Evolutionary conservation across 768 basidiomycete species (phyloP), one percentile per base, ranked within the genome.

Genomic region (Rhizopogon roseolus): DNA sequence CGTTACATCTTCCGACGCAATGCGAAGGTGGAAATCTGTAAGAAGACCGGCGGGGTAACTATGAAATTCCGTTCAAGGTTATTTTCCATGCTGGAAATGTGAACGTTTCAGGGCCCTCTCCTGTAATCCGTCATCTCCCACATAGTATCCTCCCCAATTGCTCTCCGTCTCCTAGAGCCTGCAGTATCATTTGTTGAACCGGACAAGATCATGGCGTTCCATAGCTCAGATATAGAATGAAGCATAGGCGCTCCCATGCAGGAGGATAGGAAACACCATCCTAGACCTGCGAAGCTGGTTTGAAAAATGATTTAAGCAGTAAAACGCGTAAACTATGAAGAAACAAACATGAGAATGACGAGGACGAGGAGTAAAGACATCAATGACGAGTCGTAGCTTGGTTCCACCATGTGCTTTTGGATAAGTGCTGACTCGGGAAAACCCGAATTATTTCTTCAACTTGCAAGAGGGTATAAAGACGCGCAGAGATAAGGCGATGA

Each of bases 211-310:
- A 54, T 73, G 32, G 52, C 72, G 42, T 78, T 71, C 80, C 80
- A 82, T 22, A 84, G 60, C 41, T 74, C 74, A 32, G 72, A 70
- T 22, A 82, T 56, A n/a, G 71, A 65, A 28, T 67, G 69, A 44
- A 75, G 68, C 38, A 84, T 66, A 5, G 81, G 70, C 2, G 71
- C 69, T 28, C 86, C 86, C 54, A 87, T 64, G 69, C 86, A 86
- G 6, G 85, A 86, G 34, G 84, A 85, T 48, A 88, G 66, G 55
- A 86, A 66, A 62, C 86, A 88, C 82, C 86, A 86, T 40, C 76
- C 75, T 6, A 86, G 61, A 28, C 78, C 71, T 14, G 77, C 74
- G 38, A 77, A 64, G 38, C 81, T 84, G 16, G 22, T 14, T 42
- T 61, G 37, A 10, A 27, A 46, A 22, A 25, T 36, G 46, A 16